These are phyloP conservation scores for Lactarius tabidus DNA, from an alignment of 768 basidiomycete genomes.

Conservation along the genomic window DNA sequence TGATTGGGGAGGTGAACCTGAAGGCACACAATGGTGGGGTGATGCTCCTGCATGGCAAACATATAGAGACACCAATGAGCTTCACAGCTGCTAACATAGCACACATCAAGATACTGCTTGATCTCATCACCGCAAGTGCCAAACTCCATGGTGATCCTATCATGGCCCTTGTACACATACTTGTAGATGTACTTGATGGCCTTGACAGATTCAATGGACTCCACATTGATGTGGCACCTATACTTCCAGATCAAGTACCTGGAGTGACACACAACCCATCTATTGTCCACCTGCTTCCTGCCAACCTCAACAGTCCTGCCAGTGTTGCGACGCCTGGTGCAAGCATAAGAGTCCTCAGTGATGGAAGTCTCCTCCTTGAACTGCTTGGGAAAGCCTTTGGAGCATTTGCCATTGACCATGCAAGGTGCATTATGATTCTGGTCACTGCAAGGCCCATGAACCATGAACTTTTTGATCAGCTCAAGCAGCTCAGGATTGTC, in stretches of 20 bases:
- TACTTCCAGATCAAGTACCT: slow-evolving; percentile 36
- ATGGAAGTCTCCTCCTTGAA: slow-evolving; percentile 37
- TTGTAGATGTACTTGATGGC: slow-evolving; percentile 47
- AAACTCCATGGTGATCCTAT: slow-evolving; percentile 36
- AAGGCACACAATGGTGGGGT: slow-evolving; percentile 39
- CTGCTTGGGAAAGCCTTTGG: slow-evolving; percentile 42
- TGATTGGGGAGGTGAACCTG: slow-evolving; percentile 42
- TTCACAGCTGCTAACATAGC: slow-evolving; percentile 39
- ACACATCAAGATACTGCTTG: slow-evolving; percentile 33
- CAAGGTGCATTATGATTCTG: slow-evolving; percentile 36
- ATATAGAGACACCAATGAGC: slow-evolving; percentile 34
- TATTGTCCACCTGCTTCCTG: slow-evolving; percentile 34
- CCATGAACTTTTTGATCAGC: slow-evolving; percentile 40
- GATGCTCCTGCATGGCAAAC: slow-evolving; percentile 15
- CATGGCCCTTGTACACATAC: slow-evolving; percentile 48
- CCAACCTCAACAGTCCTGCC: slow-evolving; percentile 31
- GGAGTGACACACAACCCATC: slow-evolving; percentile 41
- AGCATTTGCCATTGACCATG: slow-evolving; percentile 41
- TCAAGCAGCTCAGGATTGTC: slow-evolving; percentile 38
- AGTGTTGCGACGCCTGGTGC: slow-evolving; percentile 38
- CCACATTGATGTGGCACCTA: slow-evolving; percentile 49
- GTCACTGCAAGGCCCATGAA: slow-evolving; percentile 47
- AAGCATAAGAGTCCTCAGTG: slow-evolving; percentile 41
- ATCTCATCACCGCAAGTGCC: slow-evolving; percentile 35
- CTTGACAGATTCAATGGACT: slow-evolving; percentile 37